Base-by-base conservation (phyloP, 371 early-diverging fungal genomes). In the Caulochytrium protostelioides region DNA sequence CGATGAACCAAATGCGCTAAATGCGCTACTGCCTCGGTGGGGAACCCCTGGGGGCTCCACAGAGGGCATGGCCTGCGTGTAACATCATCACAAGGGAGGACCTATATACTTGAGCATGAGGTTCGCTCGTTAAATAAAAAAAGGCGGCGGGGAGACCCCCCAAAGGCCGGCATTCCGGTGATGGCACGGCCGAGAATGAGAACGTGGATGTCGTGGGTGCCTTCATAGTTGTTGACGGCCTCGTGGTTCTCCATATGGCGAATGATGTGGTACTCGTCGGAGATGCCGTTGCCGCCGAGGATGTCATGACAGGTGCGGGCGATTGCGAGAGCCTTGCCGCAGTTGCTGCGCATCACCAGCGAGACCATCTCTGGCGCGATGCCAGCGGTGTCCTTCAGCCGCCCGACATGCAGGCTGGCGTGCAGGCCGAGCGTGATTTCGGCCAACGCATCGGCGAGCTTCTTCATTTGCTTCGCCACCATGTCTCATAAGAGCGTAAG, bases 141-240 rank as follows among this genome's bases (percentile, higher is more conserved):
- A n/a, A n/a, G n/a, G n/a, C n/a, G n/a, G n/a, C n/a, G n/a, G n/a
- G n/a, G n/a, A n/a, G n/a, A n/a, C n/a, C n/a, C n/a, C n/a, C 27
- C 27, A 15, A 40, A 40, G 7, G 40, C 40, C 13, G 7, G n/a
- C 6, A 92, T 67, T 16, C 92, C 94, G 18, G 97, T 95, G 41
- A 95, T 85, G 15, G 80, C 94, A 28, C 87, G 68, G 32, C 94
- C 97, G 22, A 95, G 51, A 38, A 94, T 90, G 35, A 95, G 59
- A 18, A 89, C 79, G 47, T 95, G 97, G 26, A 95, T 70, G 52
- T 91, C 92, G 42, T 85, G 78, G 0, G 94, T 95, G 20, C 90
- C 85, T 56, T 92, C 97, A 47, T 95, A 95, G 4, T 94, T 95
- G 57, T 86, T 86, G 27, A 87, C 91, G 29, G 89, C 81, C 45